Percentiles rank a stretch among this genome's conserved stretches.
Evolutionary conservation across 1,284 basidiomycete species (phyloP).

Genomic region (Entoloma clypeatum): DNA sequence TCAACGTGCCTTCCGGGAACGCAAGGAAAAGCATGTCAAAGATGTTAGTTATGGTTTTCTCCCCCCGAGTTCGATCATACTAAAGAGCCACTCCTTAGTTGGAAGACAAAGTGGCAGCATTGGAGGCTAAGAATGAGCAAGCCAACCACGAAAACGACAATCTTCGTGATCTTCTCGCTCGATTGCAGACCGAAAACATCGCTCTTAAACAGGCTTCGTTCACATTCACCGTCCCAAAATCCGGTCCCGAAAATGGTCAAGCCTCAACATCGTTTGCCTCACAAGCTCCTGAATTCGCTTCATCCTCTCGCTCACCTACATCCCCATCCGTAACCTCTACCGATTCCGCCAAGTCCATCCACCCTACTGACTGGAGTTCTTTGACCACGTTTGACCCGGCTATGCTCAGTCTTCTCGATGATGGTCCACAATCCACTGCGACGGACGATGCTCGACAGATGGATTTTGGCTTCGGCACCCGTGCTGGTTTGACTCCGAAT

Average conservation of each 20-base stretch:
- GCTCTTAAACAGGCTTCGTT: constrained; percentile 69
- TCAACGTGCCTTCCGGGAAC: constrained; percentile 80
- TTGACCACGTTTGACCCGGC: constrained; percentile 64
- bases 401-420: constrained; percentile 58
- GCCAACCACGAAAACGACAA: constrained; percentile 72
- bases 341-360: constrained; percentile 30
- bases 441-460: constrained; percentile 57
- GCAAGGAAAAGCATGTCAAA: constrained; percentile 86
- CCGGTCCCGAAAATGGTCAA: constrained; percentile 22
- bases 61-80: constrained; percentile 9
- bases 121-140: constrained; percentile 71
- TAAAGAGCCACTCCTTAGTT: constrained; percentile 42
- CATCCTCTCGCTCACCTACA: constrained; percentile 23
- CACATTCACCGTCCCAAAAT: constrained; percentile 67
- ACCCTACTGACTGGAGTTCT: constrained; percentile 60
- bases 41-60: constrained; percentile 53
- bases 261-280: constrained; percentile 26
- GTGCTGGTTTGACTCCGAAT: constrained; percentile 34
- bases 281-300: constrained; percentile 25
- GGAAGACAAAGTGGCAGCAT: constrained; percentile 76
- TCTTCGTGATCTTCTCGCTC: constrained; percentile 68
- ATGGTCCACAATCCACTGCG: constrained; percentile 45
- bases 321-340: constrained; percentile 28
- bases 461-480: constrained; percentile 50
- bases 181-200: constrained; percentile 78